phyloP scores from a whole-genome alignment of 768 basidiomycete genomes.

The Royoungia palumana region DNA sequence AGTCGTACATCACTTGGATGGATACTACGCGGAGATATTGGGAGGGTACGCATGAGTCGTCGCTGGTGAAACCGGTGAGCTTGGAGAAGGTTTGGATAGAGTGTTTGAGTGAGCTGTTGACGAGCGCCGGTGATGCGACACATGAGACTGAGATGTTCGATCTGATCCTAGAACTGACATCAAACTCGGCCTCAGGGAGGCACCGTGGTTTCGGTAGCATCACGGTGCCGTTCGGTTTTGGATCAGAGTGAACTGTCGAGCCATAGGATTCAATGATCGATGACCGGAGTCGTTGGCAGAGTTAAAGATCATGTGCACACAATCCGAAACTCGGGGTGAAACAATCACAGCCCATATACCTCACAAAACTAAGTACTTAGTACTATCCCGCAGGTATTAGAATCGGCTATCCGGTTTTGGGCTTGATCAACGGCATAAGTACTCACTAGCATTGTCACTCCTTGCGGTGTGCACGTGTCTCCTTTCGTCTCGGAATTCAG shows the following conservation, averaged over 20 bases:
- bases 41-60: conserved; percentile 8
- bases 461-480: too few species aligned
- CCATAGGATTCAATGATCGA: not conserved
- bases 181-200: conserved; percentile 15
- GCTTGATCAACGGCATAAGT: too few species aligned
- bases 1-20: conserved; percentile 19
- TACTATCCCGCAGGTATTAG: too few species aligned
- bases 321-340: too few species aligned
- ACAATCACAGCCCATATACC: too few species aligned
- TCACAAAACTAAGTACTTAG: too few species aligned
- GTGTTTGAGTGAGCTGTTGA: conserved; percentile 7
- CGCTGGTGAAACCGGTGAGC: conserved; percentile 13
- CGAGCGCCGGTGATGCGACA: conserved; percentile 10
- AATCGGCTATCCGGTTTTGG: too few species aligned
- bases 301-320: not conserved
- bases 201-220: not conserved
- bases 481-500: too few species aligned
- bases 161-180: conserved; percentile 11
- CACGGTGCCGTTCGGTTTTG: not conserved
- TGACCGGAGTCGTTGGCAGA: not conserved
- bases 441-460: too few species aligned
- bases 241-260: not conserved
- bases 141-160: not conserved
- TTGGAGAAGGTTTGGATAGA: conserved; percentile 13
- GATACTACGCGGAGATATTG: conserved; percentile 25